phyloP scores from a whole-genome alignment of 2,329 filamentous ascomycete species.

The Colletotrichum aenigma region DNA sequence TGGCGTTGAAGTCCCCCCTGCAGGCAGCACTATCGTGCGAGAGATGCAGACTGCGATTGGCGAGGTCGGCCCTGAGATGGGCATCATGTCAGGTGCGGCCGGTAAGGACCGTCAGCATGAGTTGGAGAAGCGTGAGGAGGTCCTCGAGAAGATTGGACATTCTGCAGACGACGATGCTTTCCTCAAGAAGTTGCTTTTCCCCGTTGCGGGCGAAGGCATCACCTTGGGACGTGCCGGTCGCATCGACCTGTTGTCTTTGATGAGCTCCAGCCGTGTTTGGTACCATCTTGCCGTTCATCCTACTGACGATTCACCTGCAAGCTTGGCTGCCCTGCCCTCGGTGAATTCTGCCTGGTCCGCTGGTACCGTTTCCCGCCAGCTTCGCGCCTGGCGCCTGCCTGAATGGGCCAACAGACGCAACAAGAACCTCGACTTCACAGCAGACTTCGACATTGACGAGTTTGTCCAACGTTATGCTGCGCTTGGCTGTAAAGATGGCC shows the following conservation, averaged over 20 bases:
- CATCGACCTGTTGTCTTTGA: constrained; percentile 74
- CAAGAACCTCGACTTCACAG: constrained; percentile 91
- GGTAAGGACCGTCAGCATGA: constrained; percentile 78
- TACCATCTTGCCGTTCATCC: constrained; percentile 93
- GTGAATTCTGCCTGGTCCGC: constrained; percentile 91
- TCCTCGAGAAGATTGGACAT: constrained; percentile 86
- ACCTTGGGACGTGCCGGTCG: constrained; percentile 78
- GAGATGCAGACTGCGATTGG: constrained; percentile 86
- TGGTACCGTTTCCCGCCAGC: constrained; percentile 87
- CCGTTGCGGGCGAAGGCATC: constrained; percentile 78
- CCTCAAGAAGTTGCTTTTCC: constrained; percentile 80
- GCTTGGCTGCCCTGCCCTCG: constrained; percentile 72
- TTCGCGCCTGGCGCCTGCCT: constrained; percentile 89
- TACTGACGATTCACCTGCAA: constrained; percentile 82
- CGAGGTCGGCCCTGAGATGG: constrained; percentile 79
- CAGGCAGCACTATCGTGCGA: constrained; percentile 81
- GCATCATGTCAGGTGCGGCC: constrained; percentile 70
- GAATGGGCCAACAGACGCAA: constrained; percentile 97
- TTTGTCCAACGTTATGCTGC: constrained; percentile 82
- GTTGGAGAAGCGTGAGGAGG: constrained; percentile 79
- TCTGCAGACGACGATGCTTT: constrained; percentile 85
- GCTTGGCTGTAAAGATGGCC: constrained; percentile 87
- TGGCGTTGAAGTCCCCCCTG: constrained; percentile 75
- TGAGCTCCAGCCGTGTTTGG: constrained; percentile 90
- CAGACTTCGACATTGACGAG: constrained; percentile 94